These are phyloP conservation scores for Didymella keratinophila DNA, from an alignment of 2,329 filamentous ascomycete species.

Conservation along the genomic window DNA sequence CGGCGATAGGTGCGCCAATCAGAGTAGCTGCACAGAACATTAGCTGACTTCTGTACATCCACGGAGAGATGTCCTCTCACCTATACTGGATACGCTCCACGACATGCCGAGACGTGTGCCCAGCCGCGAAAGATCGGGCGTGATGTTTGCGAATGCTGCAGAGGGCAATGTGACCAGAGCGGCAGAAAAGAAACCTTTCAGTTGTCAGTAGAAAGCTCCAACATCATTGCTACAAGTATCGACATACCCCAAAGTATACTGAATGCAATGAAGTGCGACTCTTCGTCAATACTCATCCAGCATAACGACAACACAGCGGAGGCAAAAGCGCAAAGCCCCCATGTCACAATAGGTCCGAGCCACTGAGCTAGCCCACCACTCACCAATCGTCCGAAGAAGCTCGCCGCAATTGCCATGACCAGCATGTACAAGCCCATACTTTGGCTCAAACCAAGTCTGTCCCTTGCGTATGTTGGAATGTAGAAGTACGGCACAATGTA, in stretches of 20 bases:
- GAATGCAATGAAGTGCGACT: slow-evolving; percentile 43
- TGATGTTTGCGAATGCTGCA: slow-evolving; percentile 49
- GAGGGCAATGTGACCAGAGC: slow-evolving; percentile 50
- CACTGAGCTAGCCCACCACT: slow-evolving; percentile 45
- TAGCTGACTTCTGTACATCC: background rate
- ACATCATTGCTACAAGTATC: background rate
- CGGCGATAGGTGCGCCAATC: slow-evolving; percentile 49
- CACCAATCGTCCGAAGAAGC: slow-evolving; percentile 46
- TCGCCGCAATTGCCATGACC: slow-evolving; percentile 43
- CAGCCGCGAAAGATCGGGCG: slow-evolving; percentile 45
- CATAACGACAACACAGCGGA: slow-evolving; percentile 40
- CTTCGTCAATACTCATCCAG: slow-evolving; percentile 45
- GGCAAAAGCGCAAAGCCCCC: slow-evolving; percentile 41
- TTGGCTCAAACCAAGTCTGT: slow-evolving; percentile 41
- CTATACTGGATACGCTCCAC: slow-evolving; percentile 47
- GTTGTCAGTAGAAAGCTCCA: background rate
- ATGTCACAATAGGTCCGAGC: slow-evolving; percentile 44
- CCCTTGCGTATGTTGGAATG: slow-evolving; percentile 46
- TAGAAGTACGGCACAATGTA: slow-evolving; percentile 52
- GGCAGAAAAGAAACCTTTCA: slow-evolving; percentile 48
- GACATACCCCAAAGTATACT: slow-evolving; percentile 48
- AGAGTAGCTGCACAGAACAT: slow-evolving; percentile 32
- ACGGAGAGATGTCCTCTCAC: background rate
- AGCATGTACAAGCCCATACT: slow-evolving; percentile 45
- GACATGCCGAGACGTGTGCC: slow-evolving; percentile 50